Conservation (phyloP, 2,329 filamentous ascomycete genomes). For the Verticillium zaregamsianum region DNA sequence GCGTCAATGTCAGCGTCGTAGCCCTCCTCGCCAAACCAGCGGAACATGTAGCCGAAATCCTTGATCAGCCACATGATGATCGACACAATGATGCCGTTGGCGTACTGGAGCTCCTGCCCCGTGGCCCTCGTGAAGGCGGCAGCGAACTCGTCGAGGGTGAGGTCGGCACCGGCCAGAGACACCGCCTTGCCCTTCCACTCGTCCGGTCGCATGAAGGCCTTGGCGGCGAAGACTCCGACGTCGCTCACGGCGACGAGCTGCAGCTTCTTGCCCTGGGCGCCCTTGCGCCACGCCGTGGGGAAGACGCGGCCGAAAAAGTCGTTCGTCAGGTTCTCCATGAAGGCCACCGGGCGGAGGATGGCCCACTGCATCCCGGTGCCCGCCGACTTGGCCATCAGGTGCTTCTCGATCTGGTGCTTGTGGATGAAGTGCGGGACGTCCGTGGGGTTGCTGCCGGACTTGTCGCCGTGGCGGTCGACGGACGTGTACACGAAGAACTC, state of each 20-base stretch:
- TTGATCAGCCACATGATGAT: constrained; percentile 21
- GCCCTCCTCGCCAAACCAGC: constrained; percentile 30
- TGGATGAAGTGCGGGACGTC: constrained; percentile 54
- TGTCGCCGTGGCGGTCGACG: constrained; percentile 55
- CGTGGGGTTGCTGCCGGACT: constrained; percentile 45
- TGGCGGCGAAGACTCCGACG: constrained; percentile 33
- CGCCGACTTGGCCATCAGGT: constrained; percentile 43
- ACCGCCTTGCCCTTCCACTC: constrained; percentile 24
- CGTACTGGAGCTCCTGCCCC: constrained; percentile 22
- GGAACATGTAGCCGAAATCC: constrained; percentile 31
- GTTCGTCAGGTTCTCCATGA: constrained; percentile 33
- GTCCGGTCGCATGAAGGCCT: constrained; percentile 27
- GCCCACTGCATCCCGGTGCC: constrained; percentile 27
- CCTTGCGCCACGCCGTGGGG: constrained; percentile 23
- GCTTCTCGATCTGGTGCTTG: constrained; percentile 57
- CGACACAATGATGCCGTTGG: constrained; percentile 22
- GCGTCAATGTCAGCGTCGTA: constrained; percentile 28
- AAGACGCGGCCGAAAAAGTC: constrained; percentile 26
- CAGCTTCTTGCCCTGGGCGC: constrained; percentile 24
- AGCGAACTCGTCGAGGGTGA: constrained; percentile 25
- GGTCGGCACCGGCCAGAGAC: constrained; percentile 36
- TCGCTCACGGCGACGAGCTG: constrained; percentile 31
- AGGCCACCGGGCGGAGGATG: constrained; percentile 32
- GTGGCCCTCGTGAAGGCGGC: constrained; percentile 25
- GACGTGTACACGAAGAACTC: constrained; percentile 58